phyloP scores from a whole-genome alignment of 2,329 filamentous ascomycete species.

The Arthrobotrys sphaeroides region DNA sequence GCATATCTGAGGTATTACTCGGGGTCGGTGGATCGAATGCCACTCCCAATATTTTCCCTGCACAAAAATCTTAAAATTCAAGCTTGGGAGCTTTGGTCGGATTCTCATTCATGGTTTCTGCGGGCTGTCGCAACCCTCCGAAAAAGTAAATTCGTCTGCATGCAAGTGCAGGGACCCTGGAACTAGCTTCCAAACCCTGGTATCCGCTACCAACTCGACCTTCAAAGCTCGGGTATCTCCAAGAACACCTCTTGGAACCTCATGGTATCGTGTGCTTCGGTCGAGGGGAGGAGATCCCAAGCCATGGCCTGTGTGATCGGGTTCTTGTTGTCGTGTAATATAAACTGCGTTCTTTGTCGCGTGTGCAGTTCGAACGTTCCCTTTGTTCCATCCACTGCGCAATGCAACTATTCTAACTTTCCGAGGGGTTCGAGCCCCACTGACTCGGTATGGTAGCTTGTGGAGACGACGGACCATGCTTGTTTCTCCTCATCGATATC shows the following conservation, averaged over 20 bases:
- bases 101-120: slow-evolving; percentile 39
- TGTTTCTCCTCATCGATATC: slow-evolving; percentile 12
- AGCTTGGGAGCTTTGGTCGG: slow-evolving; percentile 13
- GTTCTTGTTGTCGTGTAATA: neutral
- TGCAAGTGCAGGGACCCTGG: slow-evolving; percentile 41
- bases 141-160: slow-evolving; percentile 52
- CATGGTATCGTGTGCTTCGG: slow-evolving; percentile 31
- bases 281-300: slow-evolving; percentile 24
- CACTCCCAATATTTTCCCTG: neutral
- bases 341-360: slow-evolving; percentile 28
- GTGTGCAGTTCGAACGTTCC: slow-evolving; percentile 23
- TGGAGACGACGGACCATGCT: slow-evolving; percentile 28
- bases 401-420: slow-evolving; percentile 48
- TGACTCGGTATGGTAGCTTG: slow-evolving; percentile 43
- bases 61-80: slow-evolving; percentile 15
- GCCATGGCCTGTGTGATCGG: neutral
- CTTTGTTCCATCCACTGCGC: slow-evolving; percentile 8
- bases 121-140: slow-evolving; percentile 50
- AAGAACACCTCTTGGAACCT: neutral
- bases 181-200: slow-evolving; percentile 39
- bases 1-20: slow-evolving; percentile 22
- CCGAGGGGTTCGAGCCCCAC: slow-evolving; percentile 27
- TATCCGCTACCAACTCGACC: slow-evolving; percentile 25
- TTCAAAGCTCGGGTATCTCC: slow-evolving; percentile 44
- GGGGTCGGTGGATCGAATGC: slow-evolving; percentile 27